phyloP scores from a whole-genome alignment of 805 yeast genomes.

The Cephaloascus albidus region DNA sequence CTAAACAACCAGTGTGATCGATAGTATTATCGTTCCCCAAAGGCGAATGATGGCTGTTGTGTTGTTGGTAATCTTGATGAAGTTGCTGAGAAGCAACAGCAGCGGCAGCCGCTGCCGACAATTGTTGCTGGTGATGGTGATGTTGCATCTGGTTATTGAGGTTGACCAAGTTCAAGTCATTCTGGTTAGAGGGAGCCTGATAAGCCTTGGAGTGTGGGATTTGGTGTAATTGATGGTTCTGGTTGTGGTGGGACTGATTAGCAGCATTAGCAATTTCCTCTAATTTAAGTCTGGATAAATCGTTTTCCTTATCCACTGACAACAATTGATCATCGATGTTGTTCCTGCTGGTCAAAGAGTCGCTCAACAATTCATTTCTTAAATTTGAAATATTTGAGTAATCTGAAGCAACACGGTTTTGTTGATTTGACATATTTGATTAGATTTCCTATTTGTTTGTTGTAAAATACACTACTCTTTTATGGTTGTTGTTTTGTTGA shows the following conservation, averaged over 20 bases:
- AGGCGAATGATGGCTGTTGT: conserved; percentile 5
- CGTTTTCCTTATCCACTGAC: conserved; percentile 26
- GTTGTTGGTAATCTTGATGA: neutral
- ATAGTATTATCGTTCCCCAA: conserved; percentile 25
- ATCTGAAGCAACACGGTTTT: neutral
- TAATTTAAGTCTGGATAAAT: conserved; percentile 16
- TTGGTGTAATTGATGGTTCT: conserved; percentile 4
- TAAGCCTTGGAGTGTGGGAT: conserved; percentile 6
- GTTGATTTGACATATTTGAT: neutral
- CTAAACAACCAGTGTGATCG: conserved; percentile 38
- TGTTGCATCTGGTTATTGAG: conserved; percentile 10
- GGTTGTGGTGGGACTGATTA: conserved; percentile 14
- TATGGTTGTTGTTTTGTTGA: neutral
- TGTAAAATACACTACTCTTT: neutral
- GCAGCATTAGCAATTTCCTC: conserved; percentile 23
- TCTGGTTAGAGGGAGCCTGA: conserved; percentile 8
- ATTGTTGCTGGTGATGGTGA: conserved; percentile 12
- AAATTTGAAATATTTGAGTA: neutral
- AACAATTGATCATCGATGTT: conserved; percentile 35
- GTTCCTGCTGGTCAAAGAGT: conserved; percentile 2
- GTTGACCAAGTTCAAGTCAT: conserved; percentile 9
- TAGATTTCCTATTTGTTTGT: neutral
- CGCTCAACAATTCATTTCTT: neutral
- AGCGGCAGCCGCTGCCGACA: conserved; percentile 4
- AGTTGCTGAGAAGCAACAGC: neutral